phyloP scores from a whole-genome alignment of 305 asterid genomes.

The Salvia sclarea region DNA sequence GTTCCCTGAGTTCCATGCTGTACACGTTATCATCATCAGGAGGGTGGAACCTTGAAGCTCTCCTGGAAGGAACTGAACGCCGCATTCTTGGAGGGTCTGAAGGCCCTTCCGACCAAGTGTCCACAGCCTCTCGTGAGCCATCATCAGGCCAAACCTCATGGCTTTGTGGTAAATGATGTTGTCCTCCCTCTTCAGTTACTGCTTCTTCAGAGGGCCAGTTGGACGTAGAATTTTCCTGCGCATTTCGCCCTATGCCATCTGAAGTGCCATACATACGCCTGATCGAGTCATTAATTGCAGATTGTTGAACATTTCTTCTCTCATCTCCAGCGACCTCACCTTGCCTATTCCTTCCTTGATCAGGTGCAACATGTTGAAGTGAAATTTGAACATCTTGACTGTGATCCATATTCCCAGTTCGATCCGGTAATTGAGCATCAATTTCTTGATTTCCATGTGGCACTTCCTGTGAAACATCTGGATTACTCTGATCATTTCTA shows the following conservation, averaged over 20 bases:
- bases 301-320: constrained; percentile 43
- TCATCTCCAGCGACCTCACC: constrained; percentile 49
- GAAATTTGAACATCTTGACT: constrained; percentile 44
- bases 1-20: constrained; percentile 98
- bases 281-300: constrained; percentile 42
- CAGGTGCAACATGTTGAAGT: constrained; percentile 38
- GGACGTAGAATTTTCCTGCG: constrained; percentile 51
- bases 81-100: constrained; percentile 63
- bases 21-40: constrained; percentile 94
- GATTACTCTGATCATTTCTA: constrained; percentile 48
- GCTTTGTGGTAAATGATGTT: constrained; percentile 45
- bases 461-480: constrained; percentile 51
- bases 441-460: constrained; percentile 57
- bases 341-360: constrained; percentile 48
- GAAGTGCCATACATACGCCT: constrained; percentile 45
- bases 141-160: constrained; percentile 60
- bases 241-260: constrained; percentile 44
- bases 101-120: constrained; percentile 77
- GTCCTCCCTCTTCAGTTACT: constrained; percentile 47
- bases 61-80: constrained; percentile 55
- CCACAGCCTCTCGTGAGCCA: constrained; percentile 69
- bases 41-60: constrained; percentile 79
- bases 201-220: constrained; percentile 57
- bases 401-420: constrained; percentile 39
- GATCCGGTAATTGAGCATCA: constrained; percentile 43